These are phyloP conservation scores for Penicillium angulare DNA, from an alignment of 495 filamentous ascomycete genomes.

Conservation along the genomic window DNA sequence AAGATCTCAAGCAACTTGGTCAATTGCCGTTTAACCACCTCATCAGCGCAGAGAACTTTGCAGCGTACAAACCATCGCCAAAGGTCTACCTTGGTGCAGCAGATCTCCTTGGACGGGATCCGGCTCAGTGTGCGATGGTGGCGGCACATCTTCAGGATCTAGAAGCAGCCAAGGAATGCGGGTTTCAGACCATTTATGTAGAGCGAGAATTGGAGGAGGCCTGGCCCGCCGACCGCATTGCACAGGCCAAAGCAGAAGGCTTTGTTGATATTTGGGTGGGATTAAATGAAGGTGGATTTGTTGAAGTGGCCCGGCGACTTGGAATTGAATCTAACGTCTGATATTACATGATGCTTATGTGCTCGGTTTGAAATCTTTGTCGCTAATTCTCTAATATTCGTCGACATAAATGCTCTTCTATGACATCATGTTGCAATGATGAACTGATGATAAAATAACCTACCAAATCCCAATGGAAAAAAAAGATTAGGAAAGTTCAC, in stretches of 20 bases:
- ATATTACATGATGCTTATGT: neutral
- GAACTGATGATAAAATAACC: neutral
- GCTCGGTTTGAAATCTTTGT: too few relatives aligned
- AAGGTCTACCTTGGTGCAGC: conserved; percentile 68
- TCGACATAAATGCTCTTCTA: too few relatives aligned
- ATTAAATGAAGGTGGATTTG: conserved; percentile 24
- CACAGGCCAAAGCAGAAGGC: conserved; percentile 50
- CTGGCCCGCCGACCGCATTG: conserved; percentile 51
- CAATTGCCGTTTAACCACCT: conserved; percentile 60
- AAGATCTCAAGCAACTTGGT: conserved; percentile 59
- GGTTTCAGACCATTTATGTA: conserved; percentile 73
- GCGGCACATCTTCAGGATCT: conserved; percentile 72
- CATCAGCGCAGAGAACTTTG: conserved; percentile 65
- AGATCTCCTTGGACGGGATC: conserved; percentile 52
- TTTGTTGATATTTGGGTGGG: conserved; percentile 51
- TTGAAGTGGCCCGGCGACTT: conserved; percentile 35
- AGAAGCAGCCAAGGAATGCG: conserved; percentile 60
- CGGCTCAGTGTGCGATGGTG: conserved; percentile 70
- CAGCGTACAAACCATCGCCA: conserved; percentile 74
- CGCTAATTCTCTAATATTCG: too few relatives aligned
- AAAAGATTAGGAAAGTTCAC: too few relatives aligned
- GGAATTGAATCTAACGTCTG: conserved; percentile 15
- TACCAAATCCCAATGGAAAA: too few relatives aligned
- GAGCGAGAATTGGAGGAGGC: conserved; percentile 64
- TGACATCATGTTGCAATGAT: conserved; percentile 1